Percentiles rank a stretch among this genome's conserved stretches.
Evolutionary conservation across 495 filamentous ascomycete genomes (phyloP).

Genomic region (Cercophora samala): DNA sequence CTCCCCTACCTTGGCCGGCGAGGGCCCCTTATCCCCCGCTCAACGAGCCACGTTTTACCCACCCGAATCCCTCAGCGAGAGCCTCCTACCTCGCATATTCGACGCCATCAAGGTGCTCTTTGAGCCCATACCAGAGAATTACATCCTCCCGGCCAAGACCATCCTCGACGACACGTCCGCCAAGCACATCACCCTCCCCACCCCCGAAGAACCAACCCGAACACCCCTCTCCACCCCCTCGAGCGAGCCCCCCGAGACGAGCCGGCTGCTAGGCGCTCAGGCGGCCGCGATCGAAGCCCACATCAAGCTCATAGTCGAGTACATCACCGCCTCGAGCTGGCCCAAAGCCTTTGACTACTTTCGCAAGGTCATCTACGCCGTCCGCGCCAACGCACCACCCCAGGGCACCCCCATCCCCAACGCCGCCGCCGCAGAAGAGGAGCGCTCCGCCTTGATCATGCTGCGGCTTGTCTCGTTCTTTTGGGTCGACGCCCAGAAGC

Average conservation of each 20-base stretch:
- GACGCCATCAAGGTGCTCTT: constrained; percentile 43
- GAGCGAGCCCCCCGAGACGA: constrained; percentile 42
- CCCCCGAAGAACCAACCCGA: constrained; percentile 34
- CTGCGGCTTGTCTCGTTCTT: constrained; percentile 55
- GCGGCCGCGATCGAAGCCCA: constrained; percentile 45
- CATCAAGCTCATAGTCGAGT: constrained; percentile 54
- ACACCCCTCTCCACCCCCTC: constrained; percentile 39
- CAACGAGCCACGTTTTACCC: constrained; percentile 24
- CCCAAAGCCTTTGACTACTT: constrained; percentile 53
- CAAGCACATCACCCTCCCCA: constrained; percentile 30
- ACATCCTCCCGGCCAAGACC: constrained; percentile 43
- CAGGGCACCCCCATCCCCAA: constrained; percentile 37
- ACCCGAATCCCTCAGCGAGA: constrained; percentile 38
- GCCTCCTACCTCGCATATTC: constrained; percentile 41
- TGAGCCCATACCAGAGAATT: constrained; percentile 48
- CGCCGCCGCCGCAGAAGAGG: constrained; percentile 48
- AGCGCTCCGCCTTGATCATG: constrained; percentile 47
- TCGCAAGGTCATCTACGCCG: constrained; percentile 45
- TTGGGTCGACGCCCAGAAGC: constrained; percentile 59
- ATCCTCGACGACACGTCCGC: constrained; percentile 43
- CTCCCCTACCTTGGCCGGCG: constrained; percentile 20
- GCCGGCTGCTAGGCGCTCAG: constrained; percentile 28
- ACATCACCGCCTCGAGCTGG: constrained; percentile 61
- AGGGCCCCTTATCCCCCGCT: constrained; percentile 27
- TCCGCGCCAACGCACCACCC: constrained; percentile 43